These are phyloP conservation scores for Colletotrichum neosansevieriae DNA, from an alignment of 2,329 filamentous ascomycete species.

Conservation along the genomic window DNA sequence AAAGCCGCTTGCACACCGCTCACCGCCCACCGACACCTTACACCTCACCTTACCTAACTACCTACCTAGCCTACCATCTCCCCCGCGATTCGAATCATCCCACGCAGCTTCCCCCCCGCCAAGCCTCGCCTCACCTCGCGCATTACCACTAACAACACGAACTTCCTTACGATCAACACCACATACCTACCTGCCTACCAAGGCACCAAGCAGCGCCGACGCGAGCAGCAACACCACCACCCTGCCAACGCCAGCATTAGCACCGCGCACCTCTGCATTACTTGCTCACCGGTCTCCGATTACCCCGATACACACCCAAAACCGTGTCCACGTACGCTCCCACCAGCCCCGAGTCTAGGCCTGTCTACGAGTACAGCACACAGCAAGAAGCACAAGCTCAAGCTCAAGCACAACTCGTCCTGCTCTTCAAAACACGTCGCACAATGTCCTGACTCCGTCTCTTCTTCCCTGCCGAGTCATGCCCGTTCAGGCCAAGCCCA, in stretches of 20 bases:
- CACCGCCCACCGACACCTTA: constrained; percentile 14
- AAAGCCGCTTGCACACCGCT: constrained; percentile 29
- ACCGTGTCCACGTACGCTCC: constrained; percentile 34
- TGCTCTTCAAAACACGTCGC: constrained; percentile 29
- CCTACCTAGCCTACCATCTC: neutral
- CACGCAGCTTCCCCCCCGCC: neutral
- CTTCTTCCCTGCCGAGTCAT: constrained; percentile 48
- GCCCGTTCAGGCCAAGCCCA: constrained; percentile 63
- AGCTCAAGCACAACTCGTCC: constrained; percentile 20
- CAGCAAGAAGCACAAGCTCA: constrained; percentile 4
- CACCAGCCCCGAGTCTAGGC: constrained; percentile 29
- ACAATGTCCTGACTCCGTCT: constrained; percentile 38
- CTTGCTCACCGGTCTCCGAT: constrained; percentile 15
- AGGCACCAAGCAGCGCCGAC: constrained; percentile 4
- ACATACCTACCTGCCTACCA: neutral
- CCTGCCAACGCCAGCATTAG: constrained; percentile 17
- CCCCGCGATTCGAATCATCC: neutral
- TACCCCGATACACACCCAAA: constrained; percentile 36
- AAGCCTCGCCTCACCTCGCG: constrained; percentile 8
- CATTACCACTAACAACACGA: neutral
- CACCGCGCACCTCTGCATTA: constrained; percentile 12
- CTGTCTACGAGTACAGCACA: constrained; percentile 3
- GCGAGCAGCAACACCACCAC: neutral
- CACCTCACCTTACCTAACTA: neutral
- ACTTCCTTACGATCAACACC: neutral